Evolutionary conservation across 2,329 filamentous ascomycete genomes (phyloP).

Genomic region (Ambrosiella beaveri): DNA sequence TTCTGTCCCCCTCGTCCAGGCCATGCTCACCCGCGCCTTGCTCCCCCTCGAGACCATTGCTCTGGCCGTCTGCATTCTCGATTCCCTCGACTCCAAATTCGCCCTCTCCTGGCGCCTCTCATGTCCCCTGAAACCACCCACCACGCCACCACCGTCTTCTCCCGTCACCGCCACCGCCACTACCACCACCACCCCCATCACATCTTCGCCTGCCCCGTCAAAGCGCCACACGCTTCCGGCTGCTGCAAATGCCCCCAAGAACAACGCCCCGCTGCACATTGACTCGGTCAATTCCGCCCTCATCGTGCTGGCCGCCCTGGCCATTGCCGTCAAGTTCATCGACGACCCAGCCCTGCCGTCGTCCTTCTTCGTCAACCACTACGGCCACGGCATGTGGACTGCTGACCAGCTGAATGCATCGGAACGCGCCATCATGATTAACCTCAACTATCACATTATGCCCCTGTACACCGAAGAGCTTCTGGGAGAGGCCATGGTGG

Average conservation of each 20-base stretch:
- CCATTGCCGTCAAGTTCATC: constrained; percentile 49
- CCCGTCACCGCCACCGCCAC: constrained; percentile 12
- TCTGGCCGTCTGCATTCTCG: constrained; percentile 48
- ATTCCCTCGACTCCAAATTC: constrained; percentile 45
- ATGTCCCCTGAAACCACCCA: constrained; percentile 29
- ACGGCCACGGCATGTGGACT: constrained; percentile 40
- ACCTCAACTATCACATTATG: constrained; percentile 44
- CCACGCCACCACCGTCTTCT: neutral
- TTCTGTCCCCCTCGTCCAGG: constrained; percentile 41
- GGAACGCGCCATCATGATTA: constrained; percentile 47
- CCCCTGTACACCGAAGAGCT: constrained; percentile 39
- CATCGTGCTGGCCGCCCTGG: constrained; percentile 43
- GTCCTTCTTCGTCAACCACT: constrained; percentile 33
- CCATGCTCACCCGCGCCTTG: constrained; percentile 38
- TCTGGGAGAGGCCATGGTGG: constrained; percentile 40
- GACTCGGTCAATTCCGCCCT: constrained; percentile 45
- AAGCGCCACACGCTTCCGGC: constrained; percentile 34
- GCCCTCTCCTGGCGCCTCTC: constrained; percentile 43
- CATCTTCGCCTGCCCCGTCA: constrained; percentile 8
- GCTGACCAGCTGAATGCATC: constrained; percentile 45
- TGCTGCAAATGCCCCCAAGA: constrained; percentile 17
- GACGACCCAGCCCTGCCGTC: constrained; percentile 40
- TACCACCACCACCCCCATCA: constrained; percentile 12
- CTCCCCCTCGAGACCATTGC: constrained; percentile 45
- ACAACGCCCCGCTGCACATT: constrained; percentile 31